Evolutionary conservation across 1,284 basidiomycete species (phyloP).

Genomic region (Ustilago curta): DNA sequence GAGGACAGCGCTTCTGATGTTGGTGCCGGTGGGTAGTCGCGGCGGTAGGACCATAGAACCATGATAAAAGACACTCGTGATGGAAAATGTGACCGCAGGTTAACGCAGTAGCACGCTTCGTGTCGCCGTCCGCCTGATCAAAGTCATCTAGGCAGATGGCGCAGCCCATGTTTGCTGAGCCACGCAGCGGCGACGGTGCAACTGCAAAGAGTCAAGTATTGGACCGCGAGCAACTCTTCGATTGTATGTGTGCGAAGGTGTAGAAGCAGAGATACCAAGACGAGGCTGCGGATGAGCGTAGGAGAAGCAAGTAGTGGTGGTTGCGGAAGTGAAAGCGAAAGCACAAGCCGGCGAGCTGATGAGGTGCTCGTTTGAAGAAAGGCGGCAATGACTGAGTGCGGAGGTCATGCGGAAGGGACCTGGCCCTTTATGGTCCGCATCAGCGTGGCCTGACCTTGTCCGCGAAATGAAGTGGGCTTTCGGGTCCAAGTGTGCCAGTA

Average conservation of each 20-base stretch:
- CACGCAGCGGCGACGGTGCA: background rate
- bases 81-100: constrained; percentile 53
- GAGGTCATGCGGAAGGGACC: background rate
- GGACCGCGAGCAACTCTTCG: background rate
- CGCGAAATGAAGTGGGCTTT: background rate
- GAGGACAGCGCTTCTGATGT: constrained; percentile 29
- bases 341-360: background rate
- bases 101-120: constrained; percentile 29
- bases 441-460: background rate
- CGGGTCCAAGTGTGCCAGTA: too few relatives aligned
- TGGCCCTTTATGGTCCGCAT: background rate
- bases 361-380: background rate
- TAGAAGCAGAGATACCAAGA: background rate
- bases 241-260: background rate
- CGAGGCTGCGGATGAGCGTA: background rate
- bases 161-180: constrained; percentile 35
- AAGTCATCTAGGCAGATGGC: constrained; percentile 51
- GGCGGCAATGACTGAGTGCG: background rate
- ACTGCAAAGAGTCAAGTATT: background rate
- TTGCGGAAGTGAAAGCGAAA: background rate
- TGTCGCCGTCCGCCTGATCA: constrained; percentile 27
- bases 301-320: background rate
- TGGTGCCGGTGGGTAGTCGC: background rate
- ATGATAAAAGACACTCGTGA: constrained; percentile 30
- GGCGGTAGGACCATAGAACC: constrained; percentile 32